Conservation (phyloP, 140 eudicot genomes). For the Oenanthe javanica region DNA sequence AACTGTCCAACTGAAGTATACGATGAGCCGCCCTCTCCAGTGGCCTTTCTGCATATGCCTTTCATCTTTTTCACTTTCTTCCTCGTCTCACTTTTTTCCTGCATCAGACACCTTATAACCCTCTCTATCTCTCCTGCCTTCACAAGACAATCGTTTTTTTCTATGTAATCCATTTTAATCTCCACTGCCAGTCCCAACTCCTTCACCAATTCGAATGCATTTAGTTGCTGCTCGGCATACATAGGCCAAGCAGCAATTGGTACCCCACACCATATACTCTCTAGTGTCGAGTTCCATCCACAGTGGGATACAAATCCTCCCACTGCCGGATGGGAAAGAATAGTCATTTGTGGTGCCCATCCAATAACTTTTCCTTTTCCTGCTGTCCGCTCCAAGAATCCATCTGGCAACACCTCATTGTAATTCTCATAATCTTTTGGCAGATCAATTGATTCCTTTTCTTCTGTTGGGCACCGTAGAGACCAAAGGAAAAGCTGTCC, state of each 20-base stretch:
- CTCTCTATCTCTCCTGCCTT: too few species aligned
- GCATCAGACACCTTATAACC: too few species aligned
- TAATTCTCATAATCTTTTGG: not conserved
- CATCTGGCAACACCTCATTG: not conserved
- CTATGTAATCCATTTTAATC: not conserved
- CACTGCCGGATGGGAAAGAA: not conserved
- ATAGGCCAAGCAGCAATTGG: not conserved
- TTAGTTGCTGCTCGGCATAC: not conserved
- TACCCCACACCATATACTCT: not conserved
- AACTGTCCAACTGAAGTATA: too few species aligned
- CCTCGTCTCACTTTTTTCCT: too few species aligned
- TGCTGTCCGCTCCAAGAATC: not conserved
- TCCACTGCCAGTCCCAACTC: not conserved
- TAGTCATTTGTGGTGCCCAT: not conserved
- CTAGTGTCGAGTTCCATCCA: not conserved
- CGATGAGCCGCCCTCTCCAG: too few species aligned
- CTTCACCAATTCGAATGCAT: not conserved
- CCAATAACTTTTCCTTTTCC: not conserved
- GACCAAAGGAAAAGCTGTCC: not conserved
- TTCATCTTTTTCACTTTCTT: too few species aligned
- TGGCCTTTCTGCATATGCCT: too few species aligned
- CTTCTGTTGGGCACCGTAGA: not conserved
- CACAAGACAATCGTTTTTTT: too few species aligned
- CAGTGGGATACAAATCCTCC: not conserved
- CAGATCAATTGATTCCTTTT: not conserved